These are phyloP conservation scores for Sphagnum magellanicum DNA, from an alignment of 228 moss, liverwort and hornwort genomes.

Conservation along the genomic window DNA sequence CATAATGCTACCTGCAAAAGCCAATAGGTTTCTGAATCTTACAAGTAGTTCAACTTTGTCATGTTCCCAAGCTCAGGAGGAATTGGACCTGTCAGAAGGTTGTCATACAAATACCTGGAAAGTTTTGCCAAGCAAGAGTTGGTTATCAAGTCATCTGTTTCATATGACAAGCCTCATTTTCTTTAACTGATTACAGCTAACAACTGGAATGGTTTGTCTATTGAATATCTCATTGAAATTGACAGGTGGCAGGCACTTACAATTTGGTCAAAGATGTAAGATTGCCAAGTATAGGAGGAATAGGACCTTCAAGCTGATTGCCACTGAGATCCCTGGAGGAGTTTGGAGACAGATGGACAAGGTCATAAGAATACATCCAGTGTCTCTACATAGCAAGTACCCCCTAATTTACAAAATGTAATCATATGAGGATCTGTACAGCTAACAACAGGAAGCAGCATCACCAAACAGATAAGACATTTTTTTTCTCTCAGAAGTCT, in stretches of 20 bases:
- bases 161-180: no score
- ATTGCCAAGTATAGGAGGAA: slow-evolving; percentile 55
- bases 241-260: slow-evolving; percentile 16
- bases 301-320: slow-evolving; percentile 47
- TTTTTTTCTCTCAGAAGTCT: no score
- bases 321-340: slow-evolving; percentile 42
- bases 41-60: slow-evolving; percentile 54
- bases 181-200: no score
- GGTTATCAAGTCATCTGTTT: neutral
- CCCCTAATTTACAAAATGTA: no score
- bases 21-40: slow-evolving; percentile 1
- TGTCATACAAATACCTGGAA: slow-evolving; percentile 50
- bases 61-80: slow-evolving; percentile 56
- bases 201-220: no score
- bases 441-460: no score
- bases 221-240: no score
- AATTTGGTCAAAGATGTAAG: slow-evolving; percentile 56
- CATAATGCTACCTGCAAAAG: neutral
- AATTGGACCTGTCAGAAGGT: slow-evolving; percentile 43
- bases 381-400: no score
- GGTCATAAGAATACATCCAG: no score
- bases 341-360: no score
- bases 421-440: no score
- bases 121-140: neutral
- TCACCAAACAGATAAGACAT: no score